Percentiles rank a stretch among this genome's conserved stretches.
Evolutionary conservation across 352 stramenopile species (phyloP).

Genomic region (Globisporangium cederbergense): DNA sequence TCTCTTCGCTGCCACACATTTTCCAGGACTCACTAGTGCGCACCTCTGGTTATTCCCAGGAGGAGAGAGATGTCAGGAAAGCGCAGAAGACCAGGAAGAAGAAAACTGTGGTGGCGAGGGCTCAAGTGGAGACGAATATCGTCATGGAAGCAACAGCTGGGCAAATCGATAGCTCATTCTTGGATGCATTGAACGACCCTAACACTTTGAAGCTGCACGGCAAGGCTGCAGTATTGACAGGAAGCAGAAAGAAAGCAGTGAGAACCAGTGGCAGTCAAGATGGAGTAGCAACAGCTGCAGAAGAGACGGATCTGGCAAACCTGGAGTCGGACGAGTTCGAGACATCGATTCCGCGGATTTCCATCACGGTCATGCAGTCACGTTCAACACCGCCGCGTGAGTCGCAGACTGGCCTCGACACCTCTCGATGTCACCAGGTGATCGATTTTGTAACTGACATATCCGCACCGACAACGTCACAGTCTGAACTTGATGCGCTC

Average conservation of each 20-base stretch:
- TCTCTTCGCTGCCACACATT: constrained; percentile 1
- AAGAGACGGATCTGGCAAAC: not conserved
- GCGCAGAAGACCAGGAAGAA: constrained; percentile 5
- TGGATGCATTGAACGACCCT: not conserved
- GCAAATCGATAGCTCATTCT: not conserved
- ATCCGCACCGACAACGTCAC: not conserved
- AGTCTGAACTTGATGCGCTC: not conserved
- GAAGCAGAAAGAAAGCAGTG: not conserved
- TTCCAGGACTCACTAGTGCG: constrained; percentile 3
- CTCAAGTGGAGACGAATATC: not conserved
- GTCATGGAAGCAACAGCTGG: not conserved
- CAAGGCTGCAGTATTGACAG: not conserved
- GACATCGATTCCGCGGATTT: constrained; percentile 5
- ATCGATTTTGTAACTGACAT: not conserved
- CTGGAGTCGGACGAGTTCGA: not conserved
- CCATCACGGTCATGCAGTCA: constrained; percentile 1
- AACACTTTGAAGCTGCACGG: constrained; percentile 5
- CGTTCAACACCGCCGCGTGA: not conserved
- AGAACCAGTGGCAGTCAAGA: not conserved
- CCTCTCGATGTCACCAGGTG: not conserved
- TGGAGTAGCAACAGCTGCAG: not conserved
- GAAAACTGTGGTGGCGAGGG: not conserved
- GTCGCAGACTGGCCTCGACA: too few relatives aligned
- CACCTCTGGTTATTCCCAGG: not conserved
- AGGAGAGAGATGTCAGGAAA: constrained; percentile 8